Base-by-base conservation (phyloP, 208 protist species). In the Leishmania tropica region DNA sequence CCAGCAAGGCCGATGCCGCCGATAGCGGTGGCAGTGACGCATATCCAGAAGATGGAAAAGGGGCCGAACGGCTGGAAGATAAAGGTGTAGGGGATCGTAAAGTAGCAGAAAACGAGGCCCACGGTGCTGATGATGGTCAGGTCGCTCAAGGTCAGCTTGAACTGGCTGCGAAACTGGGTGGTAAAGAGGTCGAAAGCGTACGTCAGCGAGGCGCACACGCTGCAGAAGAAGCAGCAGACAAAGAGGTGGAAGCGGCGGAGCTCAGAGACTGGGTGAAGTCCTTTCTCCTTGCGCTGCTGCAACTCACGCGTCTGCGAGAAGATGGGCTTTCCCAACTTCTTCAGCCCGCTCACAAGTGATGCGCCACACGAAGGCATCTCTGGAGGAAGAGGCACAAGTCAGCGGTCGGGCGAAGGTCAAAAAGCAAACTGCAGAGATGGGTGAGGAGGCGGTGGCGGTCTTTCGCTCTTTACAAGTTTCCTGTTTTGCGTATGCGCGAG, bases 121-220 rank as follows among this genome's bases (percentile, higher is more conserved):
- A 94, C 85, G 24, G 90, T 94, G 81, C 88, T 92, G 76, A 94
- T 86, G 64, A 87, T 92, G 40, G 90, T 90, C n/a, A 94, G 77
- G 72, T 96, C 92, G 28, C 92, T 83, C 7, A 78, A 87, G 67
- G 83, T 79, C 11, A 94, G 79, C 47, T 81, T 42, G 72, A 90
- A 94, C 67, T 88, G 64, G 1, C 19, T 67, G 28, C 80, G 68
- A 81, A 94, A 91, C 15, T 89, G 51, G 21, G 79, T 89, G 13
- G 89, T 87, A 79, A 95, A 95, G 58, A 95, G 83, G 80, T 95
- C 91, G 75, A 89, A 95, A 19, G 86, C 87, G 83, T 95, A 95
- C 28, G 88, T 86, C 17, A 95, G 75, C 31, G 91, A 95, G 19
- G 91, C 90, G 42, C 81, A 87, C 56, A 90, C 86, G 75, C 91